A percentile compares a stretch with the other conserved stretches of the same genome.
phyloP scores from a whole-genome alignment of 1,284 basidiomycete genomes.

The Hortiboletus rubellus region DNA sequence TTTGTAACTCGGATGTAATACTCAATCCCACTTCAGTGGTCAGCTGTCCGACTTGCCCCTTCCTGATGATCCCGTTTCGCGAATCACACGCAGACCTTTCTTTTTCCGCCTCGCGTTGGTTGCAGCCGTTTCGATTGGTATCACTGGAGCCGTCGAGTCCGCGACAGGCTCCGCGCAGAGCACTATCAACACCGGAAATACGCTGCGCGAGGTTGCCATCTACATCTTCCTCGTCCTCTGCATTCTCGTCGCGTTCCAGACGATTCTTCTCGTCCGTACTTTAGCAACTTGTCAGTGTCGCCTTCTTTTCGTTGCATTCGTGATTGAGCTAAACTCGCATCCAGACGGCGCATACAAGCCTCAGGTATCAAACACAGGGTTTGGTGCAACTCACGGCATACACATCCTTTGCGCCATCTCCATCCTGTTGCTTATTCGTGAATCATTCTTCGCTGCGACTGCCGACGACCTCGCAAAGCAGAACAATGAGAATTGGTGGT shows the following conservation, averaged over 20 bases:
- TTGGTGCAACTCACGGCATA: constrained; percentile 38
- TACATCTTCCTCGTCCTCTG: constrained; percentile 49
- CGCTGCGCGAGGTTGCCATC: constrained; percentile 38
- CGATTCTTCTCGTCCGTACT: constrained; percentile 33
- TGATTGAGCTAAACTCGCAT: neutral
- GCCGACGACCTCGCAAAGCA: constrained; percentile 29
- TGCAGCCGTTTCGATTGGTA: constrained; percentile 41
- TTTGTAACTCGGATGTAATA: neutral
- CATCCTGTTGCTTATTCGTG: constrained; percentile 42
- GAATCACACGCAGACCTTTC: constrained; percentile 33
- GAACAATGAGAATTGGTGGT: constrained; percentile 46
- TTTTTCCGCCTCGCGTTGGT: constrained; percentile 38
- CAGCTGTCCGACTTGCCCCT: constrained; percentile 23
- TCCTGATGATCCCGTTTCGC: constrained; percentile 27
- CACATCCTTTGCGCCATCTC: constrained; percentile 41
- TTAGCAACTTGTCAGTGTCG: constrained; percentile 24
- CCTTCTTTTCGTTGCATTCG: neutral
- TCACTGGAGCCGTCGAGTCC: constrained; percentile 34
- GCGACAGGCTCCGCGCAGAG: constrained; percentile 14
- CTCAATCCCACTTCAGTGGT: constrained; percentile 16
- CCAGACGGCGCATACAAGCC: constrained; percentile 26
- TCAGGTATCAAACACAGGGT: constrained; percentile 7
- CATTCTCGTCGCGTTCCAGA: constrained; percentile 41
- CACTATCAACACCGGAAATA: constrained; percentile 21
- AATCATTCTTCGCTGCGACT: constrained; percentile 43